Conservation (phyloP, 805 yeast genomes). For the Candida wancherniae region DNA sequence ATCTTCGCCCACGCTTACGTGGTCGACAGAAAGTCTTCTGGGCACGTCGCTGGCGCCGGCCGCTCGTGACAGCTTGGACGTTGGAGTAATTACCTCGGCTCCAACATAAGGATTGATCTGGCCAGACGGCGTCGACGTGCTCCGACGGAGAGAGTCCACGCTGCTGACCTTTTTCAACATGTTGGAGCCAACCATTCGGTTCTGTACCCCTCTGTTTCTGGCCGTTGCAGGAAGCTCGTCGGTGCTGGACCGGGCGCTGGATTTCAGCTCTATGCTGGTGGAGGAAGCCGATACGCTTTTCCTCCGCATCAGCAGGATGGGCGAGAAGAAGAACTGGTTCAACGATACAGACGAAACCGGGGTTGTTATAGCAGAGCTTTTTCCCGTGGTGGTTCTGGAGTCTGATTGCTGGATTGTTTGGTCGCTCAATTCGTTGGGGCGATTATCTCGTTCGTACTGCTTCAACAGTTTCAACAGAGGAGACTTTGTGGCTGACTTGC, state of each 20-base stretch:
- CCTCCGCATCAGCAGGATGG: slow-evolving; percentile 9
- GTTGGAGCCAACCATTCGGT: slow-evolving; percentile 2
- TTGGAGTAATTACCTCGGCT: not conserved
- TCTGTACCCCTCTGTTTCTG: not conserved
- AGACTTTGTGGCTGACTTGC: slow-evolving; percentile 36
- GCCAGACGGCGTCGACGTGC: slow-evolving; percentile 7
- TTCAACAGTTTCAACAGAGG: slow-evolving; percentile 23
- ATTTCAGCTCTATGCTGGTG: slow-evolving; percentile 1
- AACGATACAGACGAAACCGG: slow-evolving; percentile 9
- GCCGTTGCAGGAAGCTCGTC: too few species aligned
- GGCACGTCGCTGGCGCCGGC: not conserved
- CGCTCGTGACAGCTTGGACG: not conserved
- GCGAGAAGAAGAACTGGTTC: slow-evolving; percentile 8
- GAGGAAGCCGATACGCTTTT: slow-evolving; percentile 8
- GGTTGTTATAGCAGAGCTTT: slow-evolving; percentile 5
- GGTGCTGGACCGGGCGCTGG: too few species aligned
- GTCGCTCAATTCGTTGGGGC: slow-evolving; percentile 2
- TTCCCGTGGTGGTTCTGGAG: slow-evolving; percentile 1
- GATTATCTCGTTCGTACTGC: slow-evolving; percentile 1
- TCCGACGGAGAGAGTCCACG: slow-evolving; percentile 3
- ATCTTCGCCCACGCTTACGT: not conserved
- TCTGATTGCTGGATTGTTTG: slow-evolving; percentile 1
- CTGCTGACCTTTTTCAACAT: slow-evolving; percentile 1
- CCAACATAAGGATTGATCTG: not conserved
- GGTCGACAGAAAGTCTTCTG: not conserved